Conservation (phyloP, 1,139 yeast species). For the Hyphopichia pseudoburtonii region DNA sequence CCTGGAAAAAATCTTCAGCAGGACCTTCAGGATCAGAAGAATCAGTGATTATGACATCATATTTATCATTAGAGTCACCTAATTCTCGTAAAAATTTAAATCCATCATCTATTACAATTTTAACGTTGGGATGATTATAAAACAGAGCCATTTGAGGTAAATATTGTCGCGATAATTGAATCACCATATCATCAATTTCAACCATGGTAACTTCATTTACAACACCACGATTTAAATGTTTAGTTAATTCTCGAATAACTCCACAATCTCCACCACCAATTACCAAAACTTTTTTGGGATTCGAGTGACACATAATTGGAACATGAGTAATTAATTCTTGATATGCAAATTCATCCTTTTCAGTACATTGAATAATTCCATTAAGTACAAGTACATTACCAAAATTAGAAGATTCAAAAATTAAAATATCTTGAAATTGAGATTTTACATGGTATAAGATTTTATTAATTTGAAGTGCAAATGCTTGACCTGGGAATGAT, state of each 20-base stretch:
- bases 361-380: conserved; percentile 87
- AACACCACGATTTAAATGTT: conserved; percentile 54
- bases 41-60: conserved; percentile 90
- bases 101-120: conserved; percentile 82
- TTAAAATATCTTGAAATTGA: conserved; percentile 52
- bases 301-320: conserved; percentile 72
- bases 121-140: conserved; percentile 69
- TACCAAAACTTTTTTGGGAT: conserved; percentile 74
- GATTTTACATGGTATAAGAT: conserved; percentile 38
- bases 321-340: conserved; percentile 87
- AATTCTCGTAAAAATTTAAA: conserved; percentile 66
- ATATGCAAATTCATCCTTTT: conserved; percentile 85
- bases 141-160: conserved; percentile 80
- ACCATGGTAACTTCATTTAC: conserved; percentile 77
- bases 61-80: conserved; percentile 40
- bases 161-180: conserved; percentile 69
- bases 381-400: conserved; percentile 86
- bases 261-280: conserved; percentile 98
- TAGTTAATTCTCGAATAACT: conserved; percentile 78
- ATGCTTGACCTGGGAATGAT: conserved; percentile 47
- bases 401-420: conserved; percentile 70
- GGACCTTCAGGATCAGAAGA: conserved; percentile 99
- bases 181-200: conserved; percentile 89
- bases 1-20: conserved; percentile 89
- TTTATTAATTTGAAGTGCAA: conserved; percentile 34